Evolutionary conservation across 176 grass and related monocot species (phyloP), one percentile per base, ranked within the genome.

Genomic region (Hordeum marinum): DNA sequence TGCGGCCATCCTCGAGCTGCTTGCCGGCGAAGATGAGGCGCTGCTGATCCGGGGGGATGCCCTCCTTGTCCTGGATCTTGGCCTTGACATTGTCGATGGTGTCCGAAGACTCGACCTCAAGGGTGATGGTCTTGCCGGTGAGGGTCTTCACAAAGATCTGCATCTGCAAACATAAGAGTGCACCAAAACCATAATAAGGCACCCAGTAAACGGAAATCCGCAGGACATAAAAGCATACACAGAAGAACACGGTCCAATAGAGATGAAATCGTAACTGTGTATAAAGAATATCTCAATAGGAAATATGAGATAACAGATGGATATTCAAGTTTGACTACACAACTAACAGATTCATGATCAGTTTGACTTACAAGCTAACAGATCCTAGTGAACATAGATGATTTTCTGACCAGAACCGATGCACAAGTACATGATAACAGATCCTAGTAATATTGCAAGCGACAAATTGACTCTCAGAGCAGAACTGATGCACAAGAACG

Each of bases 61-160:
- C 92, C 67, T 94, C 92, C 87, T 94, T 94, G 87, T 94, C 92
- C 92, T 94, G 92, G 81, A 94, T 94, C 89, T 94, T 73, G 0
- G 91, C 82, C 66, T 93, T 93, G 0, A 93, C 91, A 0, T 93
- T 93, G 66, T 93, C 91, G 0, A 93, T 93, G 0, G 91, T 93
- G 65, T 93, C 91, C 0, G 91, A 93, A 3, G 71, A 81, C 76
- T 93, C 91, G 0, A 93, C 91, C 88, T 93, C 91, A 0, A 92
- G 40, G 0, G 90, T 92, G 57, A 92, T 92, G 59, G 91, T 92
- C 87, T 92, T 92, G 25, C 91, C 91, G 0, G 89, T 90, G 32
- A 90, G 80, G 59, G 89, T 90, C 68, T 90, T 88, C 1, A 91
- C 81, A 0, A 91, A 88, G 70, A 92, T 90, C 86, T 93, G 68